Percentiles rank a stretch among this genome's conserved stretches.
phyloP scores from a whole-genome alignment of 208 protist species.

The Trypanosoma grayi region DNA sequence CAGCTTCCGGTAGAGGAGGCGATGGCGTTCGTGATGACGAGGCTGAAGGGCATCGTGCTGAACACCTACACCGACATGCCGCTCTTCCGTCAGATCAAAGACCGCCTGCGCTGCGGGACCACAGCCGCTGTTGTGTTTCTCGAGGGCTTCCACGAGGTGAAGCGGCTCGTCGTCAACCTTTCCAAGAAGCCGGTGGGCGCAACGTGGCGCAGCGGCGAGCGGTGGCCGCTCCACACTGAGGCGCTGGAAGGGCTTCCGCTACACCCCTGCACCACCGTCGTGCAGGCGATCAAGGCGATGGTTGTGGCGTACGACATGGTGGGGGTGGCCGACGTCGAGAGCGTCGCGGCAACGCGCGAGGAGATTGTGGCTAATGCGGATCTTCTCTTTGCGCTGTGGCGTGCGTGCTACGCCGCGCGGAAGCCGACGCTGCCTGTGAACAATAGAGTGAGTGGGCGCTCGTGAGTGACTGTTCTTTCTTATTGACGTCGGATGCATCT shows the following conservation, averaged over 20 bases:
- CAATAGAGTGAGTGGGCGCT: conserved; percentile 33
- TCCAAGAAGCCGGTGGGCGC: conserved; percentile 21
- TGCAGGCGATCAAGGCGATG: conserved; percentile 78
- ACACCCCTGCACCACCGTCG: conserved; percentile 71
- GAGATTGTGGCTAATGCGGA: conserved; percentile 87
- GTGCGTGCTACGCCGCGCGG: conserved; percentile 65
- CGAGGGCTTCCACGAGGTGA: conserved; percentile 79
- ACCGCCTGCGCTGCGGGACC: conserved; percentile 52
- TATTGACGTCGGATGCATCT: not conserved
- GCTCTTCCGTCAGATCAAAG: conserved; percentile 76
- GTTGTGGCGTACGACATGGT: conserved; percentile 83
- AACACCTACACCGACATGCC: conserved; percentile 86
- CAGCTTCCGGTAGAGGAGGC: conserved; percentile 65
- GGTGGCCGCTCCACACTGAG: conserved; percentile 75
- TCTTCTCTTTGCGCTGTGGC: conserved; percentile 75
- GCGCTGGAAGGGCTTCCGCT: conserved; percentile 62
- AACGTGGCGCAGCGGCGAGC: conserved; percentile 28
- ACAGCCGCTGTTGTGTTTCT: conserved; percentile 68
- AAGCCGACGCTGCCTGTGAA: conserved; percentile 66
- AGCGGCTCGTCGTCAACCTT: conserved; percentile 52
- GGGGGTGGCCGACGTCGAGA: conserved; percentile 35
- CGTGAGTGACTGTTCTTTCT: not conserved
- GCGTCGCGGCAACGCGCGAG: conserved; percentile 45
- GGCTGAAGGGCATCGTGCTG: conserved; percentile 83
- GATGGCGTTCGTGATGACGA: conserved; percentile 71